Evolutionary conservation across 345 rosid species (phyloP), one percentile per base, ranked within the genome.

Genomic region (Psidium guajava): DNA sequence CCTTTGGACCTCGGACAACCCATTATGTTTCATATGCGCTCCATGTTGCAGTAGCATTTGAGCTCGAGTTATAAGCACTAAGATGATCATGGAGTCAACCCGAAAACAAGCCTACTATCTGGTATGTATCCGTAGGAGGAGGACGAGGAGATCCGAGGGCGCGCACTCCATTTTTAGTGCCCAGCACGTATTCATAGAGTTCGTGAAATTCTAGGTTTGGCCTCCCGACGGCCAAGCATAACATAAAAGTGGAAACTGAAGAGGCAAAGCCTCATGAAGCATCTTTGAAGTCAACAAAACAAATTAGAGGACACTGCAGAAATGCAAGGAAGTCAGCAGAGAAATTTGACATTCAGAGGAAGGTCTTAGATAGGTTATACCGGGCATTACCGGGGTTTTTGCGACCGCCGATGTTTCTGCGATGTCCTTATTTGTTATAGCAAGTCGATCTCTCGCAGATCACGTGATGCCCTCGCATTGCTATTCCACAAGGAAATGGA

Each of bases 381-480:
- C 4, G 0, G 36, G 25, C 20, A 5, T 32, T 64, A 32, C 75
- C 10, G 15, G 6, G 12, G 24, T 44, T 61, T 61, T 64, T 12
- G 36, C 3, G 20, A 16, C 0, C 5, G 3, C 20, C 0, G 40
- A 6, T 14, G 14, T 13, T 14, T 15, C 11, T 6, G 42, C 42
- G 3, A 15, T 3, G 36, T 8, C 75, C 75, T 7, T 15, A 16
- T 32, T 32, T 16, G 40, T 64, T 32, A 4, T 18, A 36, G 25
- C 47, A 69, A 69, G 25, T 69, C 3, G 80, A 18, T 11, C 25
- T 69, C 80, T 69, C 18, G 80, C 13, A 36, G 20, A 69, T 36
- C 42, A 69, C 0, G 0, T 32, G 21, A 21, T 18, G 1, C 47
- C 24, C 13, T 69, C 13, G 42, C 11, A 3, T 69, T 0, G 2